A percentile compares a stretch with the other conserved stretches of the same genome.
Conservation (phyloP, 2,329 filamentous ascomycete genomes). For the Daldinia sp. region DNA sequence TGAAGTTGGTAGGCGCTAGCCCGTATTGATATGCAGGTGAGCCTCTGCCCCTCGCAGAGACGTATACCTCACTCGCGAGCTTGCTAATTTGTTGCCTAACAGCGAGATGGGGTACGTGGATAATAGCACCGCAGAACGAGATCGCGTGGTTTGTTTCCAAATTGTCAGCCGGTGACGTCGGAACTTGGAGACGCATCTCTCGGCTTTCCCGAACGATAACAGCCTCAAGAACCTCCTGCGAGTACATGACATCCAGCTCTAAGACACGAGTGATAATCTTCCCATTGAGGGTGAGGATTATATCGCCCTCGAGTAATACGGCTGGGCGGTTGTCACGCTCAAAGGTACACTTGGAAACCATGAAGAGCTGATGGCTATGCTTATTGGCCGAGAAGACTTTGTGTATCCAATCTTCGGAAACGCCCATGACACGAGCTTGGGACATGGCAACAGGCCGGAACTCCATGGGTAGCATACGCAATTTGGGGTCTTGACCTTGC, state of each 20-base stretch:
- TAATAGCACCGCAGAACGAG: slow-evolving; percentile 91
- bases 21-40: slow-evolving; percentile 90
- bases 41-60: slow-evolving; percentile 84
- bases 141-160: slow-evolving; percentile 92
- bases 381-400: slow-evolving; percentile 89
- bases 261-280: slow-evolving; percentile 92
- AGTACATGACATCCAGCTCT: slow-evolving; percentile 97
- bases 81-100: slow-evolving; percentile 98
- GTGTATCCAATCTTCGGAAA: slow-evolving; percentile 94
- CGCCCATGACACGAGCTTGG: slow-evolving; percentile 95
- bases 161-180: slow-evolving; percentile 87
- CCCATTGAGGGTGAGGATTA: slow-evolving; percentile 88
- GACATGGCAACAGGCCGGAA: slow-evolving; percentile 96
- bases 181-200: slow-evolving; percentile 78
- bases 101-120: slow-evolving; percentile 94
- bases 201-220: slow-evolving; percentile 86
- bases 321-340: slow-evolving; percentile 59
- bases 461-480: slow-evolving; percentile 93
- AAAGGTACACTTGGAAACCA: slow-evolving; percentile 90
- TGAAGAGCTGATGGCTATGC: slow-evolving; percentile 94
- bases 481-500: slow-evolving; percentile 76
- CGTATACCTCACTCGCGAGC: slow-evolving; percentile 95
- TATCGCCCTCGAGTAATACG: slow-evolving; percentile 86
- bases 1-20: slow-evolving; percentile 94
- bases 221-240: slow-evolving; percentile 81